A percentile compares a stretch with the other conserved stretches of the same genome.
Conservation (phyloP, 2,329 filamentous ascomycete species). For the Sordariomycetes sp. region DNA sequence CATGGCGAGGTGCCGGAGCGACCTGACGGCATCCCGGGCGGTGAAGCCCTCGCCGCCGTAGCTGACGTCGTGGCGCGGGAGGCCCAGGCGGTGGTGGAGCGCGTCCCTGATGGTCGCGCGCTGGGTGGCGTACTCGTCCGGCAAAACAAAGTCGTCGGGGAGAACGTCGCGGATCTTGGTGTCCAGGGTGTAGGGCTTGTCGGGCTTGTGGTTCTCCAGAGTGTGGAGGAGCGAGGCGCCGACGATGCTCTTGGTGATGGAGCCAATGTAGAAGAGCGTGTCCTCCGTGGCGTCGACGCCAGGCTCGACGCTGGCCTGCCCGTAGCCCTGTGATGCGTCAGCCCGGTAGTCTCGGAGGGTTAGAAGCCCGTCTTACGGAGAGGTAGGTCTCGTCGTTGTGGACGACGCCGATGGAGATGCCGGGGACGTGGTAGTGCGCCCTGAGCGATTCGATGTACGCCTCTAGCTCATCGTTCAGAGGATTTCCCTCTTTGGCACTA, state of each 20-base stretch:
- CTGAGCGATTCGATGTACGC: constrained; percentile 8
- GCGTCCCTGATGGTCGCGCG: constrained; percentile 44
- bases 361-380: constrained; percentile 17
- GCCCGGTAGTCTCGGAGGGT: not conserved
- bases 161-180: constrained; percentile 35
- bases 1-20: constrained; percentile 32
- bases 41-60: constrained; percentile 19
- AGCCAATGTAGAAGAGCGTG: constrained; percentile 44
- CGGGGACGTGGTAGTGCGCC: constrained; percentile 33
- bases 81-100: constrained; percentile 39
- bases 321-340: constrained; percentile 2
- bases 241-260: constrained; percentile 45
- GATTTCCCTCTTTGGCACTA: constrained; percentile 1
- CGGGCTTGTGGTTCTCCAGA: constrained; percentile 25
- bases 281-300: constrained; percentile 29
- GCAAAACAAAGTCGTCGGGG: constrained; percentile 39
- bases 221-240: constrained; percentile 37
- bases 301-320: constrained; percentile 5
- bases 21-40: constrained; percentile 25
- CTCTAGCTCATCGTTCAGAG: constrained; percentile 7
- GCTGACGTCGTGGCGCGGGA: constrained; percentile 28
- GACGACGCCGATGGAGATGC: constrained; percentile 34
- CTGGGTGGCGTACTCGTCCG: constrained; percentile 31
- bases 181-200: constrained; percentile 27
- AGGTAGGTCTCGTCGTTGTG: constrained; percentile 29